Percentiles rank a stretch among this genome's conserved stretches.
Evolutionary conservation across 1,139 yeast genomes (phyloP).

Genomic region (Magnusiomyces ingens): DNA sequence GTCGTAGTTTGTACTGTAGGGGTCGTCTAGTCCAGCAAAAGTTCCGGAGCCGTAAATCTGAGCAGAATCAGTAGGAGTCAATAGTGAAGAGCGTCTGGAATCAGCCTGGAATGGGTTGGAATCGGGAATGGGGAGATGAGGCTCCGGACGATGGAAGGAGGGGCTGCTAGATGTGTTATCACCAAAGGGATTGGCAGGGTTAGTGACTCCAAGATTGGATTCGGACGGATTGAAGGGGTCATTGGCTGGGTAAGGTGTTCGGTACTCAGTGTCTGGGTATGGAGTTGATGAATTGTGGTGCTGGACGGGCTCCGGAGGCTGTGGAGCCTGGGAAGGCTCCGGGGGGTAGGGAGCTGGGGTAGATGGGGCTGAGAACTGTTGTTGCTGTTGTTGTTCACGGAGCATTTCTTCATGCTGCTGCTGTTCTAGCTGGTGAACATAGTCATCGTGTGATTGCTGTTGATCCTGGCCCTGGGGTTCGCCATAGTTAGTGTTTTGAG

Average conservation of each 20-base stretch:
- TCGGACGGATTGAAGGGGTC: neutral
- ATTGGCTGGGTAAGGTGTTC: neutral
- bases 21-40: neutral
- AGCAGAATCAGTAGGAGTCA: neutral
- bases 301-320: neutral
- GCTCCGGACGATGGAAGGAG: neutral
- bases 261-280: neutral
- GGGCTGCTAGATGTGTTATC: neutral
- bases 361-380: neutral
- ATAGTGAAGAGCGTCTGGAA: conserved; percentile 2
- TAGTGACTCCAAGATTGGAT: neutral
- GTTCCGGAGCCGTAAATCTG: neutral
- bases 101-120: neutral
- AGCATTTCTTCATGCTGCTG: neutral
- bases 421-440: neutral
- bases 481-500: neutral
- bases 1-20: conserved; percentile 2
- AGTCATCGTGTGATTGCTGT: neutral
- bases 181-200: neutral
- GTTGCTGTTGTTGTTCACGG: neutral
- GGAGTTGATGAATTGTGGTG: neutral
- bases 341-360: neutral
- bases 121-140: neutral
- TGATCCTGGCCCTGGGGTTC: neutral
- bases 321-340: neutral